phyloP scores from a whole-genome alignment of 106 monocot species.

The Dendrobium huoshanense region DNA sequence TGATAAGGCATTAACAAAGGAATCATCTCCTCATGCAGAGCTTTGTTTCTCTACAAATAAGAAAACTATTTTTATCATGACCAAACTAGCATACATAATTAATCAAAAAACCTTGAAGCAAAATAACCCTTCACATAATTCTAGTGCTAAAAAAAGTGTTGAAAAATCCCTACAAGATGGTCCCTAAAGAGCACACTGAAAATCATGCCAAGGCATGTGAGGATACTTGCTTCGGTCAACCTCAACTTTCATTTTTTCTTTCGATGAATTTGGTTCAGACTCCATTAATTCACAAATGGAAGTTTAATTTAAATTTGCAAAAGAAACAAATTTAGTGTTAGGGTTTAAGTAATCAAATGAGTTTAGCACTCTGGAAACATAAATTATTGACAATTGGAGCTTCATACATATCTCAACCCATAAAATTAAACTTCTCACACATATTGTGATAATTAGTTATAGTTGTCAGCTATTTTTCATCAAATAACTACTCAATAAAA shows the following conservation, averaged over 20 bases:
- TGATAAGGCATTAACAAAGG: no score
- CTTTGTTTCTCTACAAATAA: conserved; percentile 80
- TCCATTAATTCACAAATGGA: conserved; percentile 42
- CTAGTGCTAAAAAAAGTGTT: conserved; percentile 70
- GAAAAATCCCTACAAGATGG: conserved; percentile 92
- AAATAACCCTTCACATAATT: conserved; percentile 88
- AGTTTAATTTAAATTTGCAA: not conserved
- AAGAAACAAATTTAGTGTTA: not conserved
- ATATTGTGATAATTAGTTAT: not conserved
- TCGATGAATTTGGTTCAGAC: conserved; percentile 99
- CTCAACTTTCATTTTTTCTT: conserved; percentile 90
- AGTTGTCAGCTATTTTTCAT: not conserved
- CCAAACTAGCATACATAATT: not conserved
- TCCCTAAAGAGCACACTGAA: conserved; percentile 97
- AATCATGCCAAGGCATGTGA: conserved; percentile 99
- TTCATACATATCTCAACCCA: no score
- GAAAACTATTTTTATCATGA: conserved; percentile 2
- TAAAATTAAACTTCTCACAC: not conserved
- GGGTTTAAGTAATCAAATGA: not conserved
- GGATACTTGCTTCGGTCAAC: conserved; percentile 85
- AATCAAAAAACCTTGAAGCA: not conserved
- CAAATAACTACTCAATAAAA: not conserved
- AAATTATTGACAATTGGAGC: not conserved
- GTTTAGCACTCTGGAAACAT: not conserved
- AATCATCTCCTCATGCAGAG: conserved; percentile 64